Evolutionary conservation across 129 eudicot genomes (phyloP).

Genomic region (Lonicera japonica): DNA sequence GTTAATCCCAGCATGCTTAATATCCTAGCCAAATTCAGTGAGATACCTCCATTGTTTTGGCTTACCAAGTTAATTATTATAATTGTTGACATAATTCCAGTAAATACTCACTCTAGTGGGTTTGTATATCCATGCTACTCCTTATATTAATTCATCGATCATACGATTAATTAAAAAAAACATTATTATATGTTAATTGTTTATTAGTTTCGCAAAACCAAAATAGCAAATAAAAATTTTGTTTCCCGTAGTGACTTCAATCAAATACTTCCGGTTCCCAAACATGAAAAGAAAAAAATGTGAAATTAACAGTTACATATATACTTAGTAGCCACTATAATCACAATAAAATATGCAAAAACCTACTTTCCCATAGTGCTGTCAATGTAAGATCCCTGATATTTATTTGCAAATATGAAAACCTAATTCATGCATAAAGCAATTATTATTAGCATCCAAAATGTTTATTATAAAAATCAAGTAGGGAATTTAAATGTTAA

Average conservation of each 20-base stretch:
- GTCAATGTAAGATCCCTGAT: conserved; percentile 24
- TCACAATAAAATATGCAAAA: conserved; percentile 34
- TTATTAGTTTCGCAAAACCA: no score
- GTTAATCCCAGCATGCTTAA: conserved; percentile 27
- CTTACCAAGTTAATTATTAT: conserved; percentile 5
- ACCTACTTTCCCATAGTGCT: conserved; percentile 12
- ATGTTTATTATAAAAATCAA: no score
- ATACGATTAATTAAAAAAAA: conserved; percentile 4
- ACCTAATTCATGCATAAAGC: conserved; percentile 12
- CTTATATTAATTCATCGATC: conserved; percentile 41
- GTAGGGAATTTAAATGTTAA: no score
- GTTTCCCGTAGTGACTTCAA: no score
- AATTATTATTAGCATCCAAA: no score
- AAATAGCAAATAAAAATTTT: no score
- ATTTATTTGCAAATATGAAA: conserved; percentile 27
- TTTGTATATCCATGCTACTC: conserved; percentile 38
- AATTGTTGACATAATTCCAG: conserved; percentile 5
- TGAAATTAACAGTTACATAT: no score
- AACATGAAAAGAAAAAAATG: not conserved
- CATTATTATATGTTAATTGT: no score
- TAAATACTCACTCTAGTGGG: conserved; percentile 11
- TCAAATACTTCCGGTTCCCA: not conserved
- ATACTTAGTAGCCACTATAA: conserved; percentile 29
- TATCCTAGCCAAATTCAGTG: conserved; percentile 38
- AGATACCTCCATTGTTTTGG: not conserved